Base-by-base conservation (phyloP, 495 filamentous ascomycete genomes). In the Neurospora terricola region DNA sequence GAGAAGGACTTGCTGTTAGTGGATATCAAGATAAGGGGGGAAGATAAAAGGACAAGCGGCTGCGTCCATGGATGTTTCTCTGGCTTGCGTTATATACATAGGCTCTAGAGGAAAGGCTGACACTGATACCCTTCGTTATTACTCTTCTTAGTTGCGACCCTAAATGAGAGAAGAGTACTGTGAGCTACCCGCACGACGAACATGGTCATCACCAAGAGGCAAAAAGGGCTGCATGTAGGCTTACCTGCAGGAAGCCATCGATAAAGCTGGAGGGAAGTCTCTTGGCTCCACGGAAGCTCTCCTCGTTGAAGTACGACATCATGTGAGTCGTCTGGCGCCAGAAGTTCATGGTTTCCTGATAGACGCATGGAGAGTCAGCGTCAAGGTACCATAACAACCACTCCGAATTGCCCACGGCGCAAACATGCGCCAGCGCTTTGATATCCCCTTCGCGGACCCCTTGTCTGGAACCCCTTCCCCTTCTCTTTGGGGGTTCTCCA, bases 321-420 rank as follows among this genome's bases (percentile, higher is more conserved):
- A 99, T 89, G 80, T 99, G 96, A 69, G 92, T 91, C 70, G 95
- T 87, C 84, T 98, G 96, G 84, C 97, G 97, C 96, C 96, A 99
- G 88, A 91, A 99, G 84, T 98, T 99, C 85, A 98, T 88, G 42
- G 94, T 98, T 89, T 99, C 96, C 94, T 97, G 74, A 16, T 37
- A n/a, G 72, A 18, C 54, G 54, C 54, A 34, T 34, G n/a, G 27
- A 45, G 16, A 48, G 62, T 73, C 39, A 74, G 72, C 72, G 11
- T 27, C 43, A 10, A 62, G 2, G 9, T 38, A 23, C 23, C 62
- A 36, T 18, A 23, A 40, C 69, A 39, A 30, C 5, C 21, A n/a
- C 66, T 42, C 27, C 37, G n/a, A 71, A n/a, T 38, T 4, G 30
- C 34, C 34, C 9, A 4, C 40, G 39, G n/a, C 70, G 18, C n/a